Percentiles rank a stretch among this genome's conserved stretches.
phyloP scores from a whole-genome alignment of 805 yeast species.

The Yarrowia sp. region DNA sequence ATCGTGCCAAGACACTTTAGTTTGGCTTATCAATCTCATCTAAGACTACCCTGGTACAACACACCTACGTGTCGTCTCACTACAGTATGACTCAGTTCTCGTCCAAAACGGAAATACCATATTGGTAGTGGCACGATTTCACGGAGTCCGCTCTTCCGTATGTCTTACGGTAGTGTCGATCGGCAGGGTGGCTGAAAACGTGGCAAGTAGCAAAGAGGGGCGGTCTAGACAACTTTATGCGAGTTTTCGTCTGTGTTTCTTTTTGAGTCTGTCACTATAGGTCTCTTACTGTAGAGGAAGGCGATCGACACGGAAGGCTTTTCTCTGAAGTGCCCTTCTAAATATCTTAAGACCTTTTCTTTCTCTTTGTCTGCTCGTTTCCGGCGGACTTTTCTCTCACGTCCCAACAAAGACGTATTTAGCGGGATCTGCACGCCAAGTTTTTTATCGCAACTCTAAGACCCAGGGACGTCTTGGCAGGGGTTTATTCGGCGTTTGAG shows the following conservation, averaged over 20 bases:
- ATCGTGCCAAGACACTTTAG: not conserved
- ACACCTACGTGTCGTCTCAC: too few relatives aligned
- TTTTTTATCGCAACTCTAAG: conserved; percentile 18
- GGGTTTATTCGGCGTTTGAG: conserved; percentile 14
- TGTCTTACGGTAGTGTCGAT: conserved; percentile 7
- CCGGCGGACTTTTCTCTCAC: not conserved
- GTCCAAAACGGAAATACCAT: too few relatives aligned
- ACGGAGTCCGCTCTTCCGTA: conserved; percentile 11
- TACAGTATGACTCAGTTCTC: too few relatives aligned
- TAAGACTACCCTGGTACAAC: too few relatives aligned
- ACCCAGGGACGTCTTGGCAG: conserved; percentile 14
- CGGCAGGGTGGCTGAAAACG: conserved; percentile 5
- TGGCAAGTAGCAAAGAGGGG: conserved; percentile 15
- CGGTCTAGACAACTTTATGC: not conserved
- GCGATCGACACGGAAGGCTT: too few relatives aligned
- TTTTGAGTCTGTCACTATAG: not conserved
- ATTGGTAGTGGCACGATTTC: not conserved
- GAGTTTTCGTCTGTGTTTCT: not conserved
- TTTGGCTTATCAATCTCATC: too few relatives aligned
- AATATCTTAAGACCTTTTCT: not conserved
- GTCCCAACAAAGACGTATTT: not conserved
- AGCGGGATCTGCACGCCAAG: conserved; percentile 21
- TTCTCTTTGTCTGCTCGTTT: not conserved
- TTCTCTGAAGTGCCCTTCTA: too few relatives aligned
- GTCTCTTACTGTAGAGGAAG: not conserved